Conservation (phyloP, 164 flowering plant genomes). For the Berberis thunbergii region DNA sequence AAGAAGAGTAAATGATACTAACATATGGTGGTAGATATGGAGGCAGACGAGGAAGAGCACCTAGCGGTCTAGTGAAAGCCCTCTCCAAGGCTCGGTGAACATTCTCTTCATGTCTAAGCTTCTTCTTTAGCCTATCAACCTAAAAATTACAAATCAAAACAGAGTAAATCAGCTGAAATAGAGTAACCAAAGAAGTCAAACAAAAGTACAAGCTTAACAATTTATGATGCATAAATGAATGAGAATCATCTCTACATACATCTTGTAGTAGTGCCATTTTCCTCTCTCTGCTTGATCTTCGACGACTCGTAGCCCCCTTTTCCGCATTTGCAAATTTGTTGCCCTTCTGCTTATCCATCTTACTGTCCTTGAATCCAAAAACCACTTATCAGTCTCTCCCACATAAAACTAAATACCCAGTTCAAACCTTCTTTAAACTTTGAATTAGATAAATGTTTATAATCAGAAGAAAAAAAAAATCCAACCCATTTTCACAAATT, state of each 20-base stretch:
- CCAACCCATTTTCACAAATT: background rate
- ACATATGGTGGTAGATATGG: conserved; percentile 86
- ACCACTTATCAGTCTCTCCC: background rate
- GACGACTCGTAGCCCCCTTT: conserved; percentile 23
- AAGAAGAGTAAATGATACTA: conserved; percentile 18
- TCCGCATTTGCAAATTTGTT: conserved; percentile 18
- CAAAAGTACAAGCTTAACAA: background rate
- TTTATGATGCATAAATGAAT: background rate
- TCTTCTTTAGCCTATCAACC: conserved; percentile 85
- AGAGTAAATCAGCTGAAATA: background rate
- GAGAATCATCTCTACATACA: conserved; percentile 24
- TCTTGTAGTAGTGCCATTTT: conserved; percentile 79
- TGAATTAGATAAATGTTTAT: too few relatives aligned
- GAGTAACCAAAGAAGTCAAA: background rate
- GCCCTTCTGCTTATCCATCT: conserved; percentile 34
- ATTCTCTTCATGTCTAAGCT: conserved; percentile 82
- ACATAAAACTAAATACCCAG: too few relatives aligned
- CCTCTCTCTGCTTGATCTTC: conserved; percentile 40
- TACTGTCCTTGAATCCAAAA: conserved; percentile 17
- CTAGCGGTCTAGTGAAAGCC: conserved; percentile 83
- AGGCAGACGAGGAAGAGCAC: conserved; percentile 96
- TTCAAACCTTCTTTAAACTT: too few relatives aligned
- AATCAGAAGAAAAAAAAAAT: background rate
- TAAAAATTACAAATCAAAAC: conserved; percentile 17
- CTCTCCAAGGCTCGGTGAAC: conserved; percentile 86